phyloP scores from a whole-genome alignment of 371 early-diverging fungal species.

The Mucor velutinosus region DNA sequence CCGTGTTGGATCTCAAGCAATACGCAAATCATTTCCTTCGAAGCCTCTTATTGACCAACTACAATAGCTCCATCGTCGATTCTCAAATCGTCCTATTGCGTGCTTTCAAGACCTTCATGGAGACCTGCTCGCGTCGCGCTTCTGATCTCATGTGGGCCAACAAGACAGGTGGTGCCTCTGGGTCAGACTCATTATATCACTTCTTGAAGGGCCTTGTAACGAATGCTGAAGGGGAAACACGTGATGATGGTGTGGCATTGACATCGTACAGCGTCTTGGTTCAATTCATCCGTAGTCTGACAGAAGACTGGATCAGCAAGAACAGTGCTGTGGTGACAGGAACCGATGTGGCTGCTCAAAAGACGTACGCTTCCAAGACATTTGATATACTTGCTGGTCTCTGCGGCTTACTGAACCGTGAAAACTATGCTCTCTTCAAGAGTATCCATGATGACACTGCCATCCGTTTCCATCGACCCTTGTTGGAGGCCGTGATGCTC shows the following conservation, averaged over 20 bases:
- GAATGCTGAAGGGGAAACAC: slow-evolving; percentile 21
- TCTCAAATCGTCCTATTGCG: slow-evolving; percentile 34
- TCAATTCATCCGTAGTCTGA: slow-evolving; percentile 37
- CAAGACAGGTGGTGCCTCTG: slow-evolving; percentile 11
- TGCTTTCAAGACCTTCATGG: slow-evolving; percentile 42
- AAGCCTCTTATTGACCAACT: slow-evolving; percentile 32
- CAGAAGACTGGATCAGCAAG: slow-evolving; percentile 44
- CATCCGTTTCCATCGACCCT: slow-evolving; percentile 40
- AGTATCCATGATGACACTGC: slow-evolving; percentile 29
- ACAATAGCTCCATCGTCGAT: slow-evolving; percentile 44
- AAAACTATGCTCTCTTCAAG: slow-evolving; percentile 35
- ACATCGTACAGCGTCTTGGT: slow-evolving; percentile 32
- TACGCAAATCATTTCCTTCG: slow-evolving; percentile 18
- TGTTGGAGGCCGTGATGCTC: slow-evolving; percentile 39
- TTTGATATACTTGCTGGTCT: slow-evolving; percentile 28
- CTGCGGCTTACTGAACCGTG: slow-evolving; percentile 30
- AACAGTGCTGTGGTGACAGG: slow-evolving; percentile 17
- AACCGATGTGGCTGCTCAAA: slow-evolving; percentile 15
- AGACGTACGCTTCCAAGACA: slow-evolving; percentile 25
- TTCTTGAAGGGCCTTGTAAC: slow-evolving; percentile 30
- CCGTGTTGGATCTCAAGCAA: slow-evolving; percentile 26
- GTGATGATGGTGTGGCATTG: slow-evolving; percentile 31
- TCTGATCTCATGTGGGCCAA: slow-evolving; percentile 37
- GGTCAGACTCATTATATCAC: slow-evolving; percentile 13
- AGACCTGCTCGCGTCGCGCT: slow-evolving; percentile 32